Evolutionary conservation across 768 basidiomycete genomes (phyloP).

Genomic region (Holtermannia corniformis): DNA sequence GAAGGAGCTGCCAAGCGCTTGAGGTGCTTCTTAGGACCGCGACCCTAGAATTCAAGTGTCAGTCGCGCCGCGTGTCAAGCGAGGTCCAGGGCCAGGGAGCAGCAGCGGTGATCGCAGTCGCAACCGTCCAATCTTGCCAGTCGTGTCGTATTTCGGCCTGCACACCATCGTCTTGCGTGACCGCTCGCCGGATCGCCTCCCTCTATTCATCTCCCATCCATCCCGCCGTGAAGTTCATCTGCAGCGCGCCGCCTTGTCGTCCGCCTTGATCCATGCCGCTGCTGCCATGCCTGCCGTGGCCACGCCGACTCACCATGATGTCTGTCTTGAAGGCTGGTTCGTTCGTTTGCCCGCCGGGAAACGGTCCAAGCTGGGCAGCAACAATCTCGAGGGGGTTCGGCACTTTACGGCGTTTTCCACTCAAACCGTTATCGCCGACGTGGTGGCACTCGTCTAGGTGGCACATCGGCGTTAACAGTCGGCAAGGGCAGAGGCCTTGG

Average conservation of each 20-base stretch:
- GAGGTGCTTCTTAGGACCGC: slow-evolving; percentile 98
- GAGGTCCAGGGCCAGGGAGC: background rate
- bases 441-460: too few species aligned
- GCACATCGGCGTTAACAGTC: too few species aligned
- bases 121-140: background rate
- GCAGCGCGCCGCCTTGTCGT: background rate
- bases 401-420: too few species aligned
- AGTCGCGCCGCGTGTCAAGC: background rate
- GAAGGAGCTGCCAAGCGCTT: slow-evolving; percentile 96
- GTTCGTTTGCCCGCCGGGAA: too few species aligned
- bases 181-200: too few species aligned
- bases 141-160: too few species aligned
- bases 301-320: background rate
- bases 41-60: slow-evolving; percentile 50
- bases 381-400: too few species aligned
- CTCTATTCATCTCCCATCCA: background rate
- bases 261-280: background rate
- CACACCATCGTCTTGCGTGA: too few species aligned
- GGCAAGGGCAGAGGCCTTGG: too few species aligned
- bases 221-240: background rate
- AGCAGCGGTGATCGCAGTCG: background rate
- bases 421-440: too few species aligned
- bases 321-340: background rate
- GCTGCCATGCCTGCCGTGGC: background rate
- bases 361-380: too few species aligned